Evolutionary conservation across 805 yeast species (phyloP).

Genomic region (Schizosaccharomyces lindneri): DNA sequence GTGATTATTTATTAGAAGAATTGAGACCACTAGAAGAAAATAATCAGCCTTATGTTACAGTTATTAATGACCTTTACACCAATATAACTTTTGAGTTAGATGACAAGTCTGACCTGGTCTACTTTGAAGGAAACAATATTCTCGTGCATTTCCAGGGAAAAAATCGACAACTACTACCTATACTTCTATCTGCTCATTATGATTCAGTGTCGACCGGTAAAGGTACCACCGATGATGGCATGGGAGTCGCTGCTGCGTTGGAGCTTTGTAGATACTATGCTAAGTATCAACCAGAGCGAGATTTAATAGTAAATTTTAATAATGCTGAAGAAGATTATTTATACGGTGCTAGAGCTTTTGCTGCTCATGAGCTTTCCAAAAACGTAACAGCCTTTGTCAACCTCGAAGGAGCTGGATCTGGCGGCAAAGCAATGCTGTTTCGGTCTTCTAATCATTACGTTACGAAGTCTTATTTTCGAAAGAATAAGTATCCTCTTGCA

Average conservation of each 20-base stretch:
- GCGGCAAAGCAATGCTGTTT: conserved; percentile 62
- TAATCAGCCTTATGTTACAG: not conserved
- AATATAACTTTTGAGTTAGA: not conserved
- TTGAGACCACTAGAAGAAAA: conserved; percentile 6
- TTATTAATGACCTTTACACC: not conserved
- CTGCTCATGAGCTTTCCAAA: conserved; percentile 50
- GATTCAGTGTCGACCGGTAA: conserved; percentile 55
- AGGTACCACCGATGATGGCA: conserved; percentile 85
- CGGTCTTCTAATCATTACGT: conserved; percentile 36
- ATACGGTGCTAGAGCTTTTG: conserved; percentile 55
- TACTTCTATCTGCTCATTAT: conserved; percentile 61
- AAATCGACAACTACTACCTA: conserved; percentile 32
- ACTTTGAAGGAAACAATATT: conserved; percentile 65
- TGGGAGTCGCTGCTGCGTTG: conserved; percentile 60
- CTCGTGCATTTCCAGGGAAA: conserved; percentile 49
- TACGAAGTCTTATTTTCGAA: conserved; percentile 28
- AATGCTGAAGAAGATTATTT: conserved; percentile 80
- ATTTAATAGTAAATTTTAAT: conserved; percentile 63
- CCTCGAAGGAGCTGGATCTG: conserved; percentile 84
- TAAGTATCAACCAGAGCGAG: conserved; percentile 28
- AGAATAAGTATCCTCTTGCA: conserved; percentile 42
- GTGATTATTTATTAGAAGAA: conserved; percentile 31
- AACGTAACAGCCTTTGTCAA: conserved; percentile 42
- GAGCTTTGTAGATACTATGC: conserved; percentile 34
- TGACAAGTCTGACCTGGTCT: conserved; percentile 10